phyloP scores from a whole-genome alignment of 495 filamentous ascomycete species.

The Choiromyces venosus region DNA sequence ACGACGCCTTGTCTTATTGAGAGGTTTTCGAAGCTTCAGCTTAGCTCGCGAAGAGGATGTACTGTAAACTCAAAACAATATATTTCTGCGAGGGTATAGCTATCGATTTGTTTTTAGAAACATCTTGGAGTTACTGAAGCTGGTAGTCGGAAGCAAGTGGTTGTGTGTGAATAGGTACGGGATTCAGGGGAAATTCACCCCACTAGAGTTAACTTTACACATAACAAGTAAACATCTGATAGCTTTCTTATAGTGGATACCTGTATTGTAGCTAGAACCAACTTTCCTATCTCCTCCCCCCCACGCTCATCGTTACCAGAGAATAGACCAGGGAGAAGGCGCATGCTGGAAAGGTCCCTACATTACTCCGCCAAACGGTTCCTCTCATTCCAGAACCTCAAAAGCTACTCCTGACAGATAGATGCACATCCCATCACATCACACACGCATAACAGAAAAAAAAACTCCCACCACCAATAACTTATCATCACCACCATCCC shows the following conservation, averaged over 20 bases:
- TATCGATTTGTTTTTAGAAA: not conserved
- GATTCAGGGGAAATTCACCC: not conserved
- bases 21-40: not conserved
- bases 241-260: not conserved
- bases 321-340: not conserved
- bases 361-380: not conserved
- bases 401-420: not conserved
- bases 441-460: not conserved
- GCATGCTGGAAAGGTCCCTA: not conserved
- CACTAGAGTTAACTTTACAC: not conserved
- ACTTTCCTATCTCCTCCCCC: not conserved
- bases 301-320: not conserved
- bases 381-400: not conserved
- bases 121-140: not conserved
- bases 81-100: not conserved
- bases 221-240: not conserved
- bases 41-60: not conserved
- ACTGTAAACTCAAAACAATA: not conserved
- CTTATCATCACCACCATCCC: not conserved
- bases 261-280: not conserved
- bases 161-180: not conserved
- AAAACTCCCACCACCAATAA: not conserved
- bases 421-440: constrained; percentile 3
- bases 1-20: not conserved
- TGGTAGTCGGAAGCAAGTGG: not conserved